Evolutionary conservation across 495 filamentous ascomycete species (phyloP), one percentile per base, ranked within the genome.

Genomic region (Trichocladium uniseriatum): DNA sequence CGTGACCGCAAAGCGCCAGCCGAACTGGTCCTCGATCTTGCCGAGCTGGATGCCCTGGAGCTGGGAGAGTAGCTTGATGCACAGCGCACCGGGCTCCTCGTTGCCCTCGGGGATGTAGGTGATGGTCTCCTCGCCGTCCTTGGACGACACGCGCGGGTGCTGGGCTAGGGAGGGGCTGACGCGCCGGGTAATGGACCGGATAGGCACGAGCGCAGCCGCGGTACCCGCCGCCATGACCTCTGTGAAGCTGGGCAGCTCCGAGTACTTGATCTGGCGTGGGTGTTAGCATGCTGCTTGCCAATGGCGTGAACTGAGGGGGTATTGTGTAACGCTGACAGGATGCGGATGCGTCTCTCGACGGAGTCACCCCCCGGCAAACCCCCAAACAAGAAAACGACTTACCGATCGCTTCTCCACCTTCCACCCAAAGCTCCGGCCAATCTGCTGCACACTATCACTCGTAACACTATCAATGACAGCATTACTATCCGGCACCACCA

Each of bases 221-320:
- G 92, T 98, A 0, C 92, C 92, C 1, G 87, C 89, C 3, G 91
- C 92, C 68, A 95, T 77, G 16, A 98, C 81, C 65, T 98, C 92
- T 38, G 72, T 73, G 68, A 97, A 96, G 6, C 67, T 61, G 13
- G 68, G 61, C 8, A 96, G 70, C 54, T 98, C 91, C n/a, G 78
- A 73, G 64, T 91, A 91, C 52, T 79, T 77, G 61, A 94, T 84
- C 71, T 82, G 45, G n/a, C 80, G 9, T 11, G 14, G 27, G 13
- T 22, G 53, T 64, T 50, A 64, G 56, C 45, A 29, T 28, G 4
- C n/a, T n/a, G n/a, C n/a, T n/a, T n/a, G n/a, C n/a, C n/a, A n/a
- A n/a, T n/a, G n/a, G n/a, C 8, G 8, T 27, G 24, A 27, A 8
- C 24, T 27, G 24, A n/a, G 24, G 24, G 3, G 24, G 24, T 27